phyloP scores from a whole-genome alignment of 2,329 filamentous ascomycete genomes.

The Aspergillus aculeatinus region DNA sequence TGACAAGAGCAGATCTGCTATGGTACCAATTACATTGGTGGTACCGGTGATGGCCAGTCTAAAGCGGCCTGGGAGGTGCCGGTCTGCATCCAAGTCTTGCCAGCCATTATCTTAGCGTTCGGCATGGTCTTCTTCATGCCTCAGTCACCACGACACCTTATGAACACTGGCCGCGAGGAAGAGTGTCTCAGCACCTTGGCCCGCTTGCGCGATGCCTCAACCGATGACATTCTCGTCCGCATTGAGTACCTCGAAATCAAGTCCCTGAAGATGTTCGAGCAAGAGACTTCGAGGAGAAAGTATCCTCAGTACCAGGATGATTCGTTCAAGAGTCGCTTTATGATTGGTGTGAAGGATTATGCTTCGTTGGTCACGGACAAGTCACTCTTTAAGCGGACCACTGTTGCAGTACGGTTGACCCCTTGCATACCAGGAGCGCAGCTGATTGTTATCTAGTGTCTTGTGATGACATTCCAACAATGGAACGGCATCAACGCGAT shows the following conservation, averaged over 20 bases:
- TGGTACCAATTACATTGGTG: slow-evolving; percentile 63
- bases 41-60: slow-evolving; percentile 57
- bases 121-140: slow-evolving; percentile 76
- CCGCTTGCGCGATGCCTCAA: slow-evolving; percentile 60
- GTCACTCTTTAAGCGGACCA: slow-evolving; percentile 38
- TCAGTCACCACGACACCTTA: slow-evolving; percentile 71
- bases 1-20: slow-evolving; percentile 35
- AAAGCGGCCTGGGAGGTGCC: slow-evolving; percentile 74
- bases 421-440: neutral
- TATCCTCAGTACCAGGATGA: slow-evolving; percentile 65
- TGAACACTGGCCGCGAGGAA: slow-evolving; percentile 65
- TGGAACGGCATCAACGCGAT: slow-evolving; percentile 48
- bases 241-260: slow-evolving; percentile 78
- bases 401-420: slow-evolving; percentile 41
- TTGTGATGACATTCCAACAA: slow-evolving; percentile 45
- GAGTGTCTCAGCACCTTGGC: slow-evolving; percentile 66
- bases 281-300: slow-evolving; percentile 62
- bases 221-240: slow-evolving; percentile 67
- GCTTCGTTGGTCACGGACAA: slow-evolving; percentile 33
- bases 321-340: slow-evolving; percentile 63
- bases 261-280: slow-evolving; percentile 72
- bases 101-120: slow-evolving; percentile 62
- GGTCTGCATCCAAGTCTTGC: slow-evolving; percentile 68
- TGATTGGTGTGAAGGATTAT: slow-evolving; percentile 56
- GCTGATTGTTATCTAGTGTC: slow-evolving; percentile 60